Evolutionary conservation across 192 early-diverging fungal genomes (phyloP).

Genomic region (Entomortierella beljakovae): DNA sequence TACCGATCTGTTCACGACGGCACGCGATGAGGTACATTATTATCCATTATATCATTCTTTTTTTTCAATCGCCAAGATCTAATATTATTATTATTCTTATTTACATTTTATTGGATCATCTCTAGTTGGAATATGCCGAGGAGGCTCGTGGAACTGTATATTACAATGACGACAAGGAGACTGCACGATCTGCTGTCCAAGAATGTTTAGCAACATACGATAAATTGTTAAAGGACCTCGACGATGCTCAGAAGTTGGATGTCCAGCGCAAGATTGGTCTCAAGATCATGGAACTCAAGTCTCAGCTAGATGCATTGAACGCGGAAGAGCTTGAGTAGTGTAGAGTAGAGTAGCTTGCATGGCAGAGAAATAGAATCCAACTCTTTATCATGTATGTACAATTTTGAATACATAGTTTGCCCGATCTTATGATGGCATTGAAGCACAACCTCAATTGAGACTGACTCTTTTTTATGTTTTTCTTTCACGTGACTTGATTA

Average conservation of each 20-base stretch:
- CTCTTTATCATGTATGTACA: no score
- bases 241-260: constrained; percentile 43
- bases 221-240: constrained; percentile 29
- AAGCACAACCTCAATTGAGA: no score
- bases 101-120: not conserved
- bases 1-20: constrained; percentile 45
- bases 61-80: not conserved
- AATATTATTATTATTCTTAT: not conserved
- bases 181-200: constrained; percentile 52
- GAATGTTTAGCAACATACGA: constrained; percentile 36
- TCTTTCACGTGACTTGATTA: no score
- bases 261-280: constrained; percentile 54
- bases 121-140: constrained; percentile 53
- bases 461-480: no score
- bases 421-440: no score
- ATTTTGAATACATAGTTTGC: no score
- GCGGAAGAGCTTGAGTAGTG: constrained; percentile 43
- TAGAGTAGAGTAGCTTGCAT: no score
- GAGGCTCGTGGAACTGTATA: constrained; percentile 58
- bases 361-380: no score
- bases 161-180: constrained; percentile 55
- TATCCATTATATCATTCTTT: not conserved
- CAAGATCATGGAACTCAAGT: constrained; percentile 56
- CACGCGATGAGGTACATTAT: constrained; percentile 42
- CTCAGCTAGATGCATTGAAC: constrained; percentile 46